Percentiles rank a stretch among this genome's conserved stretches.
Evolutionary conservation across 352 stramenopile species (phyloP).

Genomic region (Phytophthora cryptogea): DNA sequence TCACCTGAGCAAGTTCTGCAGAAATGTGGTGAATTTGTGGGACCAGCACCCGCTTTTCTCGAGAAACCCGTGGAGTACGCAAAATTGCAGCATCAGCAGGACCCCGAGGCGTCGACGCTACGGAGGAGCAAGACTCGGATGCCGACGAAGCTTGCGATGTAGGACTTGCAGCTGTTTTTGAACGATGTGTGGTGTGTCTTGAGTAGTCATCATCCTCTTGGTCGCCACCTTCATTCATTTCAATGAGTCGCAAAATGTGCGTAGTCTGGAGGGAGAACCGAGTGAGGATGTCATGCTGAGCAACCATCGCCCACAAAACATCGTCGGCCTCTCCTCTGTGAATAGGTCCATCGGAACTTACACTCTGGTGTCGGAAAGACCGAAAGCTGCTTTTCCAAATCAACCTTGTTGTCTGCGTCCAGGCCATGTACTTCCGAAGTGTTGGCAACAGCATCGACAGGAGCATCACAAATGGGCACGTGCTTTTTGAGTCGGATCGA

Average conservation of each 20-base stretch:
- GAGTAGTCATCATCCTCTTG: conserved; percentile 22
- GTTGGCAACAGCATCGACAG: conserved; percentile 59
- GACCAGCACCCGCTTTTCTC: conserved; percentile 11
- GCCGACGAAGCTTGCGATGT: conserved; percentile 26
- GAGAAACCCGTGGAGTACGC: conserved; percentile 9
- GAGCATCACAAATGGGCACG: conserved; percentile 66
- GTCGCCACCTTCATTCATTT: conserved; percentile 46
- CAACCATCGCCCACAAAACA: conserved; percentile 48
- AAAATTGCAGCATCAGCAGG: neutral
- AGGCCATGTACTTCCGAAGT: conserved; percentile 63
- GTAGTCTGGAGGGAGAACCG: conserved; percentile 32
- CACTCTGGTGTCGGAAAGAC: conserved; percentile 18
- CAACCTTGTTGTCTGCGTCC: conserved; percentile 40
- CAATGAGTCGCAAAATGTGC: conserved; percentile 44
- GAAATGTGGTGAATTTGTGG: conserved; percentile 64
- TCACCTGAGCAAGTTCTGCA: conserved; percentile 48
- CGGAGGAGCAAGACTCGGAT: conserved; percentile 24
- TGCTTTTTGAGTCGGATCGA: conserved; percentile 14
- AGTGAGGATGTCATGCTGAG: conserved; percentile 53
- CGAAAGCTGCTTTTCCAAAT: conserved; percentile 35
- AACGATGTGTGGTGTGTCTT: neutral
- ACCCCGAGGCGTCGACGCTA: conserved; percentile 20
- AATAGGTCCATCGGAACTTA: conserved; percentile 8
- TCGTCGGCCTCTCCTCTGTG: conserved; percentile 16
- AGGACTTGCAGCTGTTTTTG: conserved; percentile 12